Conservation (phyloP, 805 yeast genomes). For the Schwanniomyces sp. region DNA sequence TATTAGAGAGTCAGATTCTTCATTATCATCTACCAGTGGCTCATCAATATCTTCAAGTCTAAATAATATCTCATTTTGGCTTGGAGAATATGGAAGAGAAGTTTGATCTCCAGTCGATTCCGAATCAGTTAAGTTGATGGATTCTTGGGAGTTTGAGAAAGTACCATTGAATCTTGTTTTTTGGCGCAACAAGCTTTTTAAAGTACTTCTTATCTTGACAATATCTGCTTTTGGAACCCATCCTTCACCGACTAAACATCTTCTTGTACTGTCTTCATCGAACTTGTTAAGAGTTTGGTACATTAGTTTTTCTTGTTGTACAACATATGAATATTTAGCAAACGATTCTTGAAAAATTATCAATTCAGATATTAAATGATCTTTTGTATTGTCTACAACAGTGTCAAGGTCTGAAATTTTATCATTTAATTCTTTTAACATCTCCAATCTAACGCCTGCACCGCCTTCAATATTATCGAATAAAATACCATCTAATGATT, state of each 20-base stretch:
- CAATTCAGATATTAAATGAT: slow-evolving; percentile 38
- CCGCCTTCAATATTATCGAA: slow-evolving; percentile 38
- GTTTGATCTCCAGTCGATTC: slow-evolving; percentile 5
- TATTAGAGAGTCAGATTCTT: slow-evolving; percentile 19
- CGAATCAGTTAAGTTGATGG: slow-evolving; percentile 8
- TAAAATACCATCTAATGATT: slow-evolving; percentile 37
- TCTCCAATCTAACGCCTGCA: slow-evolving; percentile 20
- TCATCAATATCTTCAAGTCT: slow-evolving; percentile 18
- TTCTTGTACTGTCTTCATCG: slow-evolving; percentile 65
- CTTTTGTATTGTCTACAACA: slow-evolving; percentile 33
- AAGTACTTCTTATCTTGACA: slow-evolving; percentile 25
- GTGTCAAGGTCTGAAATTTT: slow-evolving; percentile 30
- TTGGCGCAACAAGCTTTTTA: slow-evolving; percentile 46
- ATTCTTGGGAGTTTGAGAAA: slow-evolving; percentile 14
- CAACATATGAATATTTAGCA: slow-evolving; percentile 27
- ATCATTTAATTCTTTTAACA: slow-evolving; percentile 29
- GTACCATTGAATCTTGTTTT: slow-evolving; percentile 15
- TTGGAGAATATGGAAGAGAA: slow-evolving; percentile 1
- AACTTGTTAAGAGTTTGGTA: slow-evolving; percentile 62
- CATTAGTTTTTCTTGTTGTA: slow-evolving; percentile 58
- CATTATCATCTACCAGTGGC: slow-evolving; percentile 14
- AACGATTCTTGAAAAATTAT: slow-evolving; percentile 34
- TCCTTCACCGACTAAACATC: slow-evolving; percentile 70
- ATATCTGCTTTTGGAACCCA: slow-evolving; percentile 68
- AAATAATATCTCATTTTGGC: slow-evolving; percentile 16